Evolutionary conservation across 2,329 filamentous ascomycete genomes (phyloP).

Genomic region (Byssothecium circinans): DNA sequence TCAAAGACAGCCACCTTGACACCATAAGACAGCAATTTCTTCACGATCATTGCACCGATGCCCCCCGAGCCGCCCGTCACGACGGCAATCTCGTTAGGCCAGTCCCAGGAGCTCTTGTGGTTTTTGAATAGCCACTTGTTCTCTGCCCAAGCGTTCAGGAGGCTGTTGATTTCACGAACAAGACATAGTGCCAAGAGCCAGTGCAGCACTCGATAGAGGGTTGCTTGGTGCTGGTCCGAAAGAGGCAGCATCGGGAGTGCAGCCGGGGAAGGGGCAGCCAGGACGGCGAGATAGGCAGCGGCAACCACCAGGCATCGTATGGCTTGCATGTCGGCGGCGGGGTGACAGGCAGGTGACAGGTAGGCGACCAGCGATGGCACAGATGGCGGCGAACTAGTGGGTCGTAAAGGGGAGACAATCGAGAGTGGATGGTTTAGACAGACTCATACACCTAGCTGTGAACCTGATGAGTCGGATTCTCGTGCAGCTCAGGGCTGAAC

Average conservation of each 20-base stretch:
- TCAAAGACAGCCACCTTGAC: slow-evolving; percentile 42
- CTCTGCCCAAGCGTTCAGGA: slow-evolving; percentile 35
- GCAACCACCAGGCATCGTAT: slow-evolving; percentile 22
- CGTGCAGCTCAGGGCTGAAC: too few species aligned
- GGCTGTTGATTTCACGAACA: slow-evolving; percentile 27
- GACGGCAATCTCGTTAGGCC: slow-evolving; percentile 37
- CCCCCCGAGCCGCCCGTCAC: slow-evolving; percentile 42
- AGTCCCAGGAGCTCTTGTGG: slow-evolving; percentile 33
- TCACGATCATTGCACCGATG: slow-evolving; percentile 38
- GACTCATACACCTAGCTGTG: too few species aligned
- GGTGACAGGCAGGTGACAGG: neutral
- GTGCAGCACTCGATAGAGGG: slow-evolving; percentile 27
- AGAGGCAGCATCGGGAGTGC: slow-evolving; percentile 27
- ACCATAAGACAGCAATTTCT: slow-evolving; percentile 34
- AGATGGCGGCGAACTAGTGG: neutral
- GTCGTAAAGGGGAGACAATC: too few species aligned
- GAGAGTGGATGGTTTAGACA: too few species aligned
- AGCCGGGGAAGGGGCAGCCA: slow-evolving; percentile 17
- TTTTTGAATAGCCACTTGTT: slow-evolving; percentile 45
- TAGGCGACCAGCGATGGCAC: neutral
- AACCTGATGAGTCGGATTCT: too few species aligned
- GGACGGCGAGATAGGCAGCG: slow-evolving; percentile 20
- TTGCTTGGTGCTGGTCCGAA: slow-evolving; percentile 25
- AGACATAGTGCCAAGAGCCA: slow-evolving; percentile 29
- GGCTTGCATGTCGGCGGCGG: slow-evolving; percentile 11